Base-by-base conservation (phyloP, 2,329 filamentous ascomycete species). In the Chaetothyriales sp. region DNA sequence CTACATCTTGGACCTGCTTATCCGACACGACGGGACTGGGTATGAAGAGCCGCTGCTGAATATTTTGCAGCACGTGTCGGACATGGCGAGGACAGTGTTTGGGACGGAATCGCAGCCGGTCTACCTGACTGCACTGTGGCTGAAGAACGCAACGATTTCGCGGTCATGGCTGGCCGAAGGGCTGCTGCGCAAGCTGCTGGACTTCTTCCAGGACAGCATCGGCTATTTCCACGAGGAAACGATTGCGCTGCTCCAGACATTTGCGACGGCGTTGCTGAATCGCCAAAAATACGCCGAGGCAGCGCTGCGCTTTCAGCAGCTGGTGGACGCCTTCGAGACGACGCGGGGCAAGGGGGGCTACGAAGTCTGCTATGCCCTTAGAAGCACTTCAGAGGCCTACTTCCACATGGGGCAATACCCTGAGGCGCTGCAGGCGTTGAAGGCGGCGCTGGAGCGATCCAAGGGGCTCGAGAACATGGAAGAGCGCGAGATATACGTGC, bases 151-250 rank as follows among this genome's bases (percentile, higher is more conserved):
- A 15, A 52, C 52, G 1, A 46, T 51, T 18, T 58, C 57, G 7
- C 53, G 56, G 43, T 51, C 58, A 1, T 59, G 58, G 55, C 44
- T 61, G 9, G 59, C 59, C 6, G 53, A 60, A 43, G 53, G 56
- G 4, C 56, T 55, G 1, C 43, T 60, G 25, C 56, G 59, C 25
- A 51, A 54, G 44, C 48, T 61, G 45, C 54, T 61, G 10, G 59
- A 58, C 51, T 61, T 61, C 46, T 61, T 61, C 46, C 56, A 60
- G 50, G 59, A 61, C 44, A 56, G 58, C 43, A 61, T 61, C 40
- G 59, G 59, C 5, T 61, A 61, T 37, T 61, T 61, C 40, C 58
- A 61, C 29, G 48, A 54, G 4, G 59, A 61, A 49, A 61, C 59
- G 2, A 59, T 60, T 29, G 59, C 59, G 13, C 48, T 61, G 15